Conservation (phyloP, 2,329 filamentous ascomycete genomes). For the Penicillium frequentans region DNA sequence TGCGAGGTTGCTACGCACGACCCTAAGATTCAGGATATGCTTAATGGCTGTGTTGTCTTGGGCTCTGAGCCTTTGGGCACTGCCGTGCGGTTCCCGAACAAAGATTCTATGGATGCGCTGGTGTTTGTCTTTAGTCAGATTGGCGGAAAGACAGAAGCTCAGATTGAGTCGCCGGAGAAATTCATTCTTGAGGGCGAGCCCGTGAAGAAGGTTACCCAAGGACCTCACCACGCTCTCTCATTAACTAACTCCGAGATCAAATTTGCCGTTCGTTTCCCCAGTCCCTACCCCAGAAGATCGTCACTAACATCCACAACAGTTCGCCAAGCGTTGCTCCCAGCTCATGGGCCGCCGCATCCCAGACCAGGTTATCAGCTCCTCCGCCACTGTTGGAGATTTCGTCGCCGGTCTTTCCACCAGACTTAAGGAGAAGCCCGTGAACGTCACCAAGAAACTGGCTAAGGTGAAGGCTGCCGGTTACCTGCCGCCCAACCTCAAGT, state of each 20-base stretch:
- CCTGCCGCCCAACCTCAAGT: constrained; percentile 65
- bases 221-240: constrained; percentile 38
- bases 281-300: neutral
- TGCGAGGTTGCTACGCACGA: constrained; percentile 35
- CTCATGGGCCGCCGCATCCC: constrained; percentile 75
- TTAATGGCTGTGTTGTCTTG: constrained; percentile 33
- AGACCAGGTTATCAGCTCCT: constrained; percentile 64
- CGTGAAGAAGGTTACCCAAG: neutral
- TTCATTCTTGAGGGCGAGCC: constrained; percentile 9
- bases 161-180: constrained; percentile 14
- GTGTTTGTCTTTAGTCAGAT: constrained; percentile 38
- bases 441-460: constrained; percentile 55
- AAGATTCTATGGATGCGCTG: constrained; percentile 32
- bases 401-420: constrained; percentile 33
- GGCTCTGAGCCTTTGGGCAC: constrained; percentile 23
- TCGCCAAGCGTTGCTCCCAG: constrained; percentile 77
- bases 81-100: constrained; percentile 34
- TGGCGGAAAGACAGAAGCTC: constrained; percentile 21
- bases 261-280: constrained; percentile 65
- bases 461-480: constrained; percentile 47
- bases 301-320: constrained; percentile 50
- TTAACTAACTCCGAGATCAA: constrained; percentile 62
- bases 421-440: constrained; percentile 44
- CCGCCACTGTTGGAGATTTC: constrained; percentile 56
- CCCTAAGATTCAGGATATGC: constrained; percentile 29